A percentile compares a stretch with the other conserved stretches of the same genome.
phyloP scores from a whole-genome alignment of 2,329 filamentous ascomycete species.

The Cladosporium sp. region DNA sequence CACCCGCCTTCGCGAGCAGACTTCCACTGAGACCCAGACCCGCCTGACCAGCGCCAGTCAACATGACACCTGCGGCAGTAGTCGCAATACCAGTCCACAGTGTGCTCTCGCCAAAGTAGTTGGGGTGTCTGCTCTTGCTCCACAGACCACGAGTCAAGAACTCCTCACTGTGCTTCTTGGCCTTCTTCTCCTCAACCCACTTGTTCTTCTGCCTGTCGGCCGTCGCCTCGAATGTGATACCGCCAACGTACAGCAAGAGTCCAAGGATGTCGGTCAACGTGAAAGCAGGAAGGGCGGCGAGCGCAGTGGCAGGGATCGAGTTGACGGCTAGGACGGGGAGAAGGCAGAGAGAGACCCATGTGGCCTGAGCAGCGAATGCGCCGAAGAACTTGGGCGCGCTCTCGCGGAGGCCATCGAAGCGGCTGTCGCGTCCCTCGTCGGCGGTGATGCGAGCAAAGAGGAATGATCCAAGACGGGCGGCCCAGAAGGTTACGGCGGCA shows the following conservation, averaged over 20 bases:
- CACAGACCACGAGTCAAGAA: slow-evolving; percentile 67
- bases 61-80: slow-evolving; percentile 58
- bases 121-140: slow-evolving; percentile 63
- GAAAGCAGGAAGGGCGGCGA: slow-evolving; percentile 54
- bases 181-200: slow-evolving; percentile 63
- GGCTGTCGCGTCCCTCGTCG: slow-evolving; percentile 60
- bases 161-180: slow-evolving; percentile 67
- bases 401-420: slow-evolving; percentile 58
- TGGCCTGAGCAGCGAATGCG: slow-evolving; percentile 63
- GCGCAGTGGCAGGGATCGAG: slow-evolving; percentile 57
- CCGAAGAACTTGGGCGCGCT: slow-evolving; percentile 56
- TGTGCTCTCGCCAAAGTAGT: slow-evolving; percentile 72
- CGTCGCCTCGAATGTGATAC: slow-evolving; percentile 61
- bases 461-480: slow-evolving; percentile 62
- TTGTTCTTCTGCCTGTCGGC: slow-evolving; percentile 66
- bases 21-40: slow-evolving; percentile 59
- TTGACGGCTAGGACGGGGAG: slow-evolving; percentile 67
- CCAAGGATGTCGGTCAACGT: slow-evolving; percentile 59
- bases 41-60: slow-evolving; percentile 55
- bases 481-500: slow-evolving; percentile 63
- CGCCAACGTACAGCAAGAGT: slow-evolving; percentile 59
- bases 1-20: slow-evolving; percentile 46
- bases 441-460: slow-evolving; percentile 63
- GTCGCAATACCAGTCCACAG: slow-evolving; percentile 70
- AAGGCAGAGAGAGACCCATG: slow-evolving; percentile 68